A percentile compares a stretch with the other conserved stretches of the same genome.
Conservation (phyloP, 345 rosid species). For the Eucalyptus erythrocorys region DNA sequence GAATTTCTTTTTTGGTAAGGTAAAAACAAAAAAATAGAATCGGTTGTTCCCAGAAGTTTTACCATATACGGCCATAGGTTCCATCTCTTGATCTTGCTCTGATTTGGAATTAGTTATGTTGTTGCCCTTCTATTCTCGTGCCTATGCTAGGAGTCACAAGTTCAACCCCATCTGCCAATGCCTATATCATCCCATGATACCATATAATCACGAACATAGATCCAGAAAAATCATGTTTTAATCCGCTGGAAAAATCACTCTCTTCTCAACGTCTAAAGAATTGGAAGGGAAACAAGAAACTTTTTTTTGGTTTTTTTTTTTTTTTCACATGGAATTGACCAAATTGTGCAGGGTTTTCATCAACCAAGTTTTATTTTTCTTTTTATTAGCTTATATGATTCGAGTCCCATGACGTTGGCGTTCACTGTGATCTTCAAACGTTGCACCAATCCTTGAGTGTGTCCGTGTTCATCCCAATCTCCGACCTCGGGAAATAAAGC, state of each 20-base stretch:
- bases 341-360: slow-evolving; percentile 35
- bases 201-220: background rate
- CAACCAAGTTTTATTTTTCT: slow-evolving; percentile 36
- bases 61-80: background rate
- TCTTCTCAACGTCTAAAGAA: background rate
- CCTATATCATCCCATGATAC: background rate
- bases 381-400: background rate
- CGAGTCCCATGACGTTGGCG: background rate
- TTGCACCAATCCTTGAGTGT: background rate
- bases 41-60: accelerated
- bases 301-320: accelerated
- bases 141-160: background rate
- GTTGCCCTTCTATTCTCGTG: background rate
- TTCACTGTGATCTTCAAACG: background rate
- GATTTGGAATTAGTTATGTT: background rate
- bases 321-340: background rate
- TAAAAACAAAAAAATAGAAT: no score
- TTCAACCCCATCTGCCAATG: background rate
- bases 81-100: background rate
- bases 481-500: background rate
- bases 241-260: background rate
- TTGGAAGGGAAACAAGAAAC: background rate
- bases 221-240: background rate
- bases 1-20: no score
- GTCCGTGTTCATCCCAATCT: background rate